phyloP scores from a whole-genome alignment of 441 rosid species.

The Macaranga tanarius region DNA sequence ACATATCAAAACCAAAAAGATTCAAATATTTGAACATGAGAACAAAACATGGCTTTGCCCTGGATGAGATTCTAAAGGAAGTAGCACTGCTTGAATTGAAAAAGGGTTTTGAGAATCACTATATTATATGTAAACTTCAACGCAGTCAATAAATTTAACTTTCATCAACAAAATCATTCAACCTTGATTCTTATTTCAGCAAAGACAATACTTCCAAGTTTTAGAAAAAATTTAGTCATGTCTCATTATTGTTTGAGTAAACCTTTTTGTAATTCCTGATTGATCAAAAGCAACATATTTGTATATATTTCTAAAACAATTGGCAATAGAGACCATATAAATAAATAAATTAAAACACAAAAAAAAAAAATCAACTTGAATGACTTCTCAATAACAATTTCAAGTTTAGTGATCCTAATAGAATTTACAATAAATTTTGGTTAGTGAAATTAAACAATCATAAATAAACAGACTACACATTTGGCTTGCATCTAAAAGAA shows the following conservation, averaged over 20 bases:
- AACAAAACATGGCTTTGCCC: not conserved
- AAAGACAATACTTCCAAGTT: not conserved
- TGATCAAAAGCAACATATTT: not conserved
- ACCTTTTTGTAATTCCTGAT: not conserved
- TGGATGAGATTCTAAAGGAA: not conserved
- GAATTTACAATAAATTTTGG: too few relatives aligned
- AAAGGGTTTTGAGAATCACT: not conserved
- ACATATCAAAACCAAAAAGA: constrained; percentile 2
- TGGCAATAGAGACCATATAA: not conserved
- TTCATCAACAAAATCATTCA: not conserved
- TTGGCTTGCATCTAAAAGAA: not conserved
- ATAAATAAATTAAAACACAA: too few relatives aligned
- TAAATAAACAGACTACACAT: not conserved
- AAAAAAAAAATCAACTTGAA: too few relatives aligned
- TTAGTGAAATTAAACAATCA: not conserved
- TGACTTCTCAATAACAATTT: too few relatives aligned
- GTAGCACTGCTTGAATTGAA: not conserved
- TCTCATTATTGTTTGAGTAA: too few relatives aligned
- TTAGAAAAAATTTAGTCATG: not conserved
- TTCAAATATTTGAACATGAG: not conserved
- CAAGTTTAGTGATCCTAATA: not conserved
- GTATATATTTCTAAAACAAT: too few relatives aligned
- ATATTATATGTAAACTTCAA: not conserved
- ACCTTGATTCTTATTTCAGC: not conserved
- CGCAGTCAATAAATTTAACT: not conserved